Evolutionary conservation across 148 eudicot genomes (phyloP).

Genomic region (Chenopodium quinoa): DNA sequence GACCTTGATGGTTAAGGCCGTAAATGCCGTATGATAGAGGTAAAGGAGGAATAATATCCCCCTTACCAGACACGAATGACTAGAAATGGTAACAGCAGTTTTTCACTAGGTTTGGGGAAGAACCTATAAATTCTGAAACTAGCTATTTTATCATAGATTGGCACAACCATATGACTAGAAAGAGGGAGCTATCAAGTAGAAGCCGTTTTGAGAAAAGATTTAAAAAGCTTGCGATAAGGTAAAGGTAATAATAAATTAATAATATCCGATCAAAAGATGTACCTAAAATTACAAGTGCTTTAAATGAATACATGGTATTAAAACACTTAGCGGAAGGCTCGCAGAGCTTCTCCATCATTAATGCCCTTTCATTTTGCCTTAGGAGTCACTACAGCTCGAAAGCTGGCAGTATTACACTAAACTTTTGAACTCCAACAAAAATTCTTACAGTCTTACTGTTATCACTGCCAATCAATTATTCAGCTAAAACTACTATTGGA

Average conservation of each 20-base stretch:
- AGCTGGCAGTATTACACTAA: neutral
- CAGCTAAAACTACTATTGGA: neutral
- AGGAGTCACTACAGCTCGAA: neutral
- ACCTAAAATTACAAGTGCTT: neutral
- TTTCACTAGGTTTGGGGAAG: neutral
- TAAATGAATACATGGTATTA: neutral
- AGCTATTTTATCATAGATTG: neutral
- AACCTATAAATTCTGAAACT: neutral
- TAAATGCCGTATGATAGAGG: neutral
- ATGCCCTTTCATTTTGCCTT: neutral
- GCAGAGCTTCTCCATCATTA: neutral
- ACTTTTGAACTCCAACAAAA: neutral
- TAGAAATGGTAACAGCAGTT: neutral
- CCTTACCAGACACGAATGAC: neutral
- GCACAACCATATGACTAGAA: neutral
- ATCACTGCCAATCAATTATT: neutral
- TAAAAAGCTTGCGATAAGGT: neutral
- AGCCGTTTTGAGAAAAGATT: neutral
- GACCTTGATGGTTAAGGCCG: neutral
- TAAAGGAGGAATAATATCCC: neutral
- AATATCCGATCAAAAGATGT: neutral
- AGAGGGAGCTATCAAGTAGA: neutral
- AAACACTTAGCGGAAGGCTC: neutral
- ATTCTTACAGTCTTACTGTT: no score
- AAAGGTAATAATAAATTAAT: neutral